Evolutionary conservation across 1,139 yeast genomes (phyloP).

Genomic region (Barnettozyma hawaiiensis): DNA sequence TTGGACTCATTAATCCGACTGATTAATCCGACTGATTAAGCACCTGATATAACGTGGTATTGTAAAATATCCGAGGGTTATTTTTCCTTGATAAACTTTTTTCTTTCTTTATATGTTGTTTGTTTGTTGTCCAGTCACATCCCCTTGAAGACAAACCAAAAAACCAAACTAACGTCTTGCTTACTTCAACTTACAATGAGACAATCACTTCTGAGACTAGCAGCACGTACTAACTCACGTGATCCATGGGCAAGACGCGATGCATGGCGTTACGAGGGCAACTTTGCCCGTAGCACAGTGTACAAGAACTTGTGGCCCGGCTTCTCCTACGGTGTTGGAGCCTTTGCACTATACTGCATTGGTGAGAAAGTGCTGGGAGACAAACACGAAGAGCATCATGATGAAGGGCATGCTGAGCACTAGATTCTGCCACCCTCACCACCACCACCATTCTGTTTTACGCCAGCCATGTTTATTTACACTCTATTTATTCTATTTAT

Average conservation of each 20-base stretch:
- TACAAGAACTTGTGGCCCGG: conserved; percentile 80
- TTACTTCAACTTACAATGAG: conserved; percentile 14
- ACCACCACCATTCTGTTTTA: too few relatives aligned
- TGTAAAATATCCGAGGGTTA: too few relatives aligned
- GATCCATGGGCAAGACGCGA: conserved; percentile 60
- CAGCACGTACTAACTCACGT: conserved; percentile 9
- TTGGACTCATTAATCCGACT: too few relatives aligned
- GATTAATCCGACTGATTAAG: too few relatives aligned
- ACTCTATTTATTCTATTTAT: neutral
- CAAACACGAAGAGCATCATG: conserved; percentile 12
- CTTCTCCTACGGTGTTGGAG: conserved; percentile 72
- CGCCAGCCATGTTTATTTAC: neutral
- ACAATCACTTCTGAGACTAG: conserved; percentile 18
- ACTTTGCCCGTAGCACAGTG: conserved; percentile 66
- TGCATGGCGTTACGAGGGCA: conserved; percentile 89
- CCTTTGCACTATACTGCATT: conserved; percentile 60
- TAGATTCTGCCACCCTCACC: too few relatives aligned
- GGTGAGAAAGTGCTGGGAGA: conserved; percentile 20
- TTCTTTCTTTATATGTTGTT: too few relatives aligned
- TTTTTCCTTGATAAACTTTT: too few relatives aligned
- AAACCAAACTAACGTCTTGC: too few relatives aligned
- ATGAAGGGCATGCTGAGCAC: conserved; percentile 10
- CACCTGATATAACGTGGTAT: too few relatives aligned
- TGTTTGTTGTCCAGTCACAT: too few relatives aligned
- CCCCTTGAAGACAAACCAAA: too few relatives aligned